phyloP scores from a whole-genome alignment of 805 yeast genomes.

The Huiozyma sinensis region DNA sequence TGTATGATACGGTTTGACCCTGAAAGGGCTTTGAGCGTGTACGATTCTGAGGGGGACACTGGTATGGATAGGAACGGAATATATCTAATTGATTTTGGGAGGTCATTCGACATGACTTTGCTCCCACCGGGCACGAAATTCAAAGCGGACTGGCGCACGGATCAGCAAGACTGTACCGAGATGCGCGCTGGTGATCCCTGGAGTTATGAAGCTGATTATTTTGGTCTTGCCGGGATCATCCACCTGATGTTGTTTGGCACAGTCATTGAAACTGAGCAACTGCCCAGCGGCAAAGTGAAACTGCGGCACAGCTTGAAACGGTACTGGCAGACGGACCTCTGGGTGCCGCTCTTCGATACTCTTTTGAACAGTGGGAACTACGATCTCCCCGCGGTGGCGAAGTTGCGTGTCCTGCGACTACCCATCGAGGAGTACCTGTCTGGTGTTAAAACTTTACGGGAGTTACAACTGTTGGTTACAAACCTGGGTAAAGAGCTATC shows the following conservation, averaged over 20 bases:
- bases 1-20: conserved; percentile 56
- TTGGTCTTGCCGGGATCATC: conserved; percentile 65
- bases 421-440: conserved; percentile 10
- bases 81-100: conserved; percentile 68
- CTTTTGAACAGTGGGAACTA: conserved; percentile 46
- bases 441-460: conserved; percentile 9
- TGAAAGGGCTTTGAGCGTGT: conserved; percentile 16
- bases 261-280: conserved; percentile 37
- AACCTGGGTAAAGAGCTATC: conserved; percentile 29
- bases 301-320: conserved; percentile 45
- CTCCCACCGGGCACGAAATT: conserved; percentile 44
- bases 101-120: conserved; percentile 60
- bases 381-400: conserved; percentile 33
- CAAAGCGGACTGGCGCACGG: conserved; percentile 47
- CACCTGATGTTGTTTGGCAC: conserved; percentile 67
- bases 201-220: conserved; percentile 76
- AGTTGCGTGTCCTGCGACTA: conserved; percentile 16
- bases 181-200: conserved; percentile 52
- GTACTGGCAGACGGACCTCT: conserved; percentile 64
- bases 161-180: conserved; percentile 63
- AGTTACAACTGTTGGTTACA: conserved; percentile 27
- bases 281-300: conserved; percentile 24
- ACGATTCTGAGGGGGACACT: conserved; percentile 27
- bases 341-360: conserved; percentile 56
- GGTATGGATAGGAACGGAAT: conserved; percentile 48